Evolutionary conservation across 2,329 filamentous ascomycete species (phyloP).

Genomic region (Tolypocladium tropicale): DNA sequence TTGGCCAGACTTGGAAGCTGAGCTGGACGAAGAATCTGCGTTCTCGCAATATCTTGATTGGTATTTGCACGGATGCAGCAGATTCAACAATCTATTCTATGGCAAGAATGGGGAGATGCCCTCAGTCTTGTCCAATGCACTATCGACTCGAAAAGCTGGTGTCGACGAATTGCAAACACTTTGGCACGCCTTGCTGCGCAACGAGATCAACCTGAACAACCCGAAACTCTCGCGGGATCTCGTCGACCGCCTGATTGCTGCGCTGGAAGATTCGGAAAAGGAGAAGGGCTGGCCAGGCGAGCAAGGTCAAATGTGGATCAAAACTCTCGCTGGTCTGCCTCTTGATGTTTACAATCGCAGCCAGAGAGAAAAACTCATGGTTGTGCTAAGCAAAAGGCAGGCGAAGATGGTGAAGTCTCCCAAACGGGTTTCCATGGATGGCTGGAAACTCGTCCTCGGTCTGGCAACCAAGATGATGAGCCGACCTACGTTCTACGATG

Average conservation of each 20-base stretch:
- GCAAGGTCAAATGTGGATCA: conserved; percentile 18
- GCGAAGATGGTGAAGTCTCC: conserved; percentile 13
- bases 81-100: conserved; percentile 18
- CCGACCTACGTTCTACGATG: conserved; percentile 40
- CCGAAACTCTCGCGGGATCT: conserved; percentile 19
- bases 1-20: conserved; percentile 7
- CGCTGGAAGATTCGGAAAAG: conserved; percentile 16
- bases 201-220: conserved; percentile 27
- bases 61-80: conserved; percentile 21
- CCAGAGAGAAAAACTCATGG: conserved; percentile 33
- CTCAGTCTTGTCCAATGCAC: conserved; percentile 12
- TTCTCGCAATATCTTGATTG: conserved; percentile 23
- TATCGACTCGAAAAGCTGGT: conserved; percentile 10
- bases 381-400: conserved; percentile 16
- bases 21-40: conserved; percentile 15
- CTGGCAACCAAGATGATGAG: conserved; percentile 39
- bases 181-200: conserved; percentile 21
- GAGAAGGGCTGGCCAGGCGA: conserved; percentile 21
- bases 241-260: conserved; percentile 19
- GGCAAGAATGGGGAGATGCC: conserved; percentile 13
- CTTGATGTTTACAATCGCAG: conserved; percentile 28
- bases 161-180: conserved; percentile 9
- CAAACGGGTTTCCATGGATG: conserved; percentile 13
- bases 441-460: conserved; percentile 29
- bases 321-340: conserved; percentile 22